Conservation (phyloP, 2,329 filamentous ascomycete species). For the Hymenoscyphus fraxineus region DNA sequence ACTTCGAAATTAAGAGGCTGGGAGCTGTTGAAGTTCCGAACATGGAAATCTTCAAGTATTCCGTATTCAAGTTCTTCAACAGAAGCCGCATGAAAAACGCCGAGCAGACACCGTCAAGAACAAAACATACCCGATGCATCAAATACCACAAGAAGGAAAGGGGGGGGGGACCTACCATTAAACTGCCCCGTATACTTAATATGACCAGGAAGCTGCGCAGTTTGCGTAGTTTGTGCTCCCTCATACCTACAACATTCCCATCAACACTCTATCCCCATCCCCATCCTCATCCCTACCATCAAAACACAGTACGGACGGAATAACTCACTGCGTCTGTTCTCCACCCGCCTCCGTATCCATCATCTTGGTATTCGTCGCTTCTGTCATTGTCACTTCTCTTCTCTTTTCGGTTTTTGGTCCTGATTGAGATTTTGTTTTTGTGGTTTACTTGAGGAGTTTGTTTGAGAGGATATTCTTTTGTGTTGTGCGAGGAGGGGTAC, state of each 20-base stretch:
- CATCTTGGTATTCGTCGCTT: slow-evolving; percentile 38
- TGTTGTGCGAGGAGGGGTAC: not conserved
- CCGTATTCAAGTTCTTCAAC: no score
- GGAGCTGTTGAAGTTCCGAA: no score
- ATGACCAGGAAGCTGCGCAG: slow-evolving; percentile 43
- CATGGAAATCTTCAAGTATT: no score
- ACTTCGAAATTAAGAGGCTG: not conserved
- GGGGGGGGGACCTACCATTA: slow-evolving; percentile 40
- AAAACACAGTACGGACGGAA: not conserved
- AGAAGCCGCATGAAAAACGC: no score
- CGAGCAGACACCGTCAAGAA: not conserved
- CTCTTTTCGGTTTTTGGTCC: not conserved
- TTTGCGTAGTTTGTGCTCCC: slow-evolving; percentile 48
- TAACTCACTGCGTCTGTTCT: slow-evolving; percentile 52
- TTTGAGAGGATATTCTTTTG: not conserved
- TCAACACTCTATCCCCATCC: not conserved
- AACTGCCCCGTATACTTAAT: slow-evolving; percentile 55
- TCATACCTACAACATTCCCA: slow-evolving; percentile 47
- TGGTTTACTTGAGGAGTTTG: no score
- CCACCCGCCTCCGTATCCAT: slow-evolving; percentile 59
- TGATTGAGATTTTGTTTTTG: not conserved
- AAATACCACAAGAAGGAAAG: not conserved
- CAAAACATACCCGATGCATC: not conserved
- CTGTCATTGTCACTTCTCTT: slow-evolving; percentile 19
- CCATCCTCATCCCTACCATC: not conserved